A percentile compares a stretch with the other conserved stretches of the same genome.
Conservation (phyloP, 495 filamentous ascomycete species). For the Aspergillus saccharolyticus region DNA sequence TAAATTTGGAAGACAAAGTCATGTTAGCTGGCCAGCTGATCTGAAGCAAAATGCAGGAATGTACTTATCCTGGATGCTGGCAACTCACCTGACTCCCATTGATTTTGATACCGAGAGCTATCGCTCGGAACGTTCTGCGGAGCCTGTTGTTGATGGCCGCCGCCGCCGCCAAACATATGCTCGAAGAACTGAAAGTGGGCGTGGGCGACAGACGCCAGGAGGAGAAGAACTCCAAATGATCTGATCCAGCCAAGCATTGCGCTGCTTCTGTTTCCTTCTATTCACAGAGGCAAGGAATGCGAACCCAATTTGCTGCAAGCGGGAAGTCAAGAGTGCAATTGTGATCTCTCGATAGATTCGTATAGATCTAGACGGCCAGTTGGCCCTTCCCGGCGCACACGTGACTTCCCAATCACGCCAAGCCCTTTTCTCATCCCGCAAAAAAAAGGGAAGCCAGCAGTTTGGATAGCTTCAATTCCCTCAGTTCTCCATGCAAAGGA, state of each 20-base stretch:
- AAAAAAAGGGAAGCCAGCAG: background rate
- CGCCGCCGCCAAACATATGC: conserved; percentile 61
- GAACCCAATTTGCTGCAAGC: background rate
- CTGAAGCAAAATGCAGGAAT: background rate
- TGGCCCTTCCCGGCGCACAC: background rate
- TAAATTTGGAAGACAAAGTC: conserved; percentile 17
- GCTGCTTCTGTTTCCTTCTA: background rate
- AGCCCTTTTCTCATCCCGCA: background rate
- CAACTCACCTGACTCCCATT: conserved; percentile 57
- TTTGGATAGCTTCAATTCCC: background rate
- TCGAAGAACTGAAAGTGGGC: conserved; percentile 90
- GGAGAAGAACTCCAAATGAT: conserved; percentile 40
- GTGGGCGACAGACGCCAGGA: conserved; percentile 43
- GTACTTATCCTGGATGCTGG: too few species aligned
- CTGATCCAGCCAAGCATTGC: conserved; percentile 30
- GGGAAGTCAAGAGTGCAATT: background rate
- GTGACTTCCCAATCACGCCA: background rate
- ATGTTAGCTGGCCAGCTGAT: conserved; percentile 2
- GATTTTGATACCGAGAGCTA: conserved; percentile 66
- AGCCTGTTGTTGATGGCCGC: conserved; percentile 51
- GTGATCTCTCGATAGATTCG: background rate
- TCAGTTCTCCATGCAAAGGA: background rate
- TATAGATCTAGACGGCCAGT: background rate
- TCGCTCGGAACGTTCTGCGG: conserved; percentile 76
- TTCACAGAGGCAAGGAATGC: background rate